Conservation (phyloP, 306 rosid genomes). For the Casuarina cunninghamiana region DNA sequence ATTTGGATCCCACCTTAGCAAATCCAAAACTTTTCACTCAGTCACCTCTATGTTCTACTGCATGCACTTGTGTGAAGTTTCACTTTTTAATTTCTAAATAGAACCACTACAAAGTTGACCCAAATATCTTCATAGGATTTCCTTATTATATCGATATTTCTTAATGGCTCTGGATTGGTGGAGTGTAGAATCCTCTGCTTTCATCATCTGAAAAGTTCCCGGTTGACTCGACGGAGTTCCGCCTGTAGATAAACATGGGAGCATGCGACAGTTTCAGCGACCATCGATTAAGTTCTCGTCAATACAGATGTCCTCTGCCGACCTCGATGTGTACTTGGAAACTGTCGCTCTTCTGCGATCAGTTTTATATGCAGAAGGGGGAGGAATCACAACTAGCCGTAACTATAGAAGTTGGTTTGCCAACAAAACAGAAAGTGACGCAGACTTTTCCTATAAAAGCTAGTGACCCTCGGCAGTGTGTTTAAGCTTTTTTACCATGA, state of each 20-base stretch:
- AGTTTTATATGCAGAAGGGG: not conserved
- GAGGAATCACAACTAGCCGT: not conserved
- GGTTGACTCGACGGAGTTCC: not conserved
- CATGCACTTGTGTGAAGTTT: no score
- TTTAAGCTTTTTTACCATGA: no score
- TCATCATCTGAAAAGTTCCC: constrained; percentile 49
- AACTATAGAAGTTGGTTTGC: not conserved
- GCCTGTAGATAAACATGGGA: not conserved
- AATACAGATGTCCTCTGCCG: not conserved
- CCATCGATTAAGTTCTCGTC: not conserved
- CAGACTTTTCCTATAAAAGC: no score
- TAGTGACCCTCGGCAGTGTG: no score
- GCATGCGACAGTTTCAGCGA: not conserved
- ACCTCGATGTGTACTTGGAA: not conserved
- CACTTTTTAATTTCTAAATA: no score
- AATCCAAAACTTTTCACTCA: no score
- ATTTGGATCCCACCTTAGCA: no score
- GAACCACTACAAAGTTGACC: no score
- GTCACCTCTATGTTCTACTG: no score
- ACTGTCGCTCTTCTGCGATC: not conserved
- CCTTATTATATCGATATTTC: no score
- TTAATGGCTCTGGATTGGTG: constrained; percentile 13
- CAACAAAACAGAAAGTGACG: not conserved
- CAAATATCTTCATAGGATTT: no score
- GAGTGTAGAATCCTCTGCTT: constrained; percentile 57